phyloP scores from a whole-genome alignment of 108 stramenopile genomes.

The Mediolabrus comicus region DNA sequence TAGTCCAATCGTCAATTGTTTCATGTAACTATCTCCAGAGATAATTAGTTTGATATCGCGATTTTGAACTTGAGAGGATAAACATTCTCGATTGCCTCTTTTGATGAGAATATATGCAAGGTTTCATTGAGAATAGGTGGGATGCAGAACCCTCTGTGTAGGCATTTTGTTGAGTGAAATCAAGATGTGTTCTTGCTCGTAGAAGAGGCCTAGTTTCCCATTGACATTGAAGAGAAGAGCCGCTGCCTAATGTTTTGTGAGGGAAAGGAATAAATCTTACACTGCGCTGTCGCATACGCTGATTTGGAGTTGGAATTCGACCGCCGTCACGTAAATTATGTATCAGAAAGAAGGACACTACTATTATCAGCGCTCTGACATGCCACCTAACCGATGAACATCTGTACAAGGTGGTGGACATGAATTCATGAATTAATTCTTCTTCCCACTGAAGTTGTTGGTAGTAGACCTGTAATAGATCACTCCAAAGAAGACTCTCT shows the following conservation, averaged over 20 bases:
- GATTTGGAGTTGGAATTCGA: background rate
- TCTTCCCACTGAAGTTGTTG: too few species aligned
- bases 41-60: background rate
- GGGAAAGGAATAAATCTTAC: background rate
- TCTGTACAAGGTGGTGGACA: background rate
- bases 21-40: background rate
- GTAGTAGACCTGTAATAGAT: too few species aligned
- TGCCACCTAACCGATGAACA: background rate
- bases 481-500: too few species aligned
- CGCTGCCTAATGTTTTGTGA: constrained; percentile 1
- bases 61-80: background rate
- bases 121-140: background rate
- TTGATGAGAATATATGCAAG: background rate
- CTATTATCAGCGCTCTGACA: background rate
- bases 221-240: background rate
- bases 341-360: background rate
- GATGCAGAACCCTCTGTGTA: background rate
- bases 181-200: background rate
- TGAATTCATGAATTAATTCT: too few species aligned
- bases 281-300: background rate
- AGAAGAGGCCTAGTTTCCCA: background rate
- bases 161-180: constrained; percentile 1
- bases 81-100: background rate
- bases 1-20: background rate
- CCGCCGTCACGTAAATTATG: background rate